phyloP scores from a whole-genome alignment of 495 filamentous ascomycete species.

The Tuber melanosporum region DNA sequence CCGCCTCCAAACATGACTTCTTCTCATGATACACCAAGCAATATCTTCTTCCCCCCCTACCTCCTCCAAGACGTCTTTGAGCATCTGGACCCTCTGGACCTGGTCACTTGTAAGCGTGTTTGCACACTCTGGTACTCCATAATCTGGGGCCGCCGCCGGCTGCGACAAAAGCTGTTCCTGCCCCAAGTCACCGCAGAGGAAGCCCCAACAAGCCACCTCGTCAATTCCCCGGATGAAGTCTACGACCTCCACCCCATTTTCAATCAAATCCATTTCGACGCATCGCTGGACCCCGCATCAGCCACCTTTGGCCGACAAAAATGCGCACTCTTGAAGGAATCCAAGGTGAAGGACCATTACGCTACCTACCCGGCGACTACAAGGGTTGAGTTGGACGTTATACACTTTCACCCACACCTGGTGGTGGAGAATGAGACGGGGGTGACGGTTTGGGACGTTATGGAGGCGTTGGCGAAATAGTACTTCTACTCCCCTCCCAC shows the following conservation, averaged over 20 bases:
- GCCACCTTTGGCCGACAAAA: constrained; percentile 21
- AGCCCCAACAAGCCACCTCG: not conserved
- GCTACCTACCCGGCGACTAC: constrained; percentile 21
- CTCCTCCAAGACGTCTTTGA: constrained; percentile 29
- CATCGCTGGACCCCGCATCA: constrained; percentile 3
- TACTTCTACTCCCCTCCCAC: constrained; percentile 12
- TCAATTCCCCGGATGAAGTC: not conserved
- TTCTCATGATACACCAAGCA: not conserved
- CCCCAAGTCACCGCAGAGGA: not conserved
- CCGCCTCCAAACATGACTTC: not conserved
- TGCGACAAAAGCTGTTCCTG: constrained; percentile 20
- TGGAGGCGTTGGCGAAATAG: constrained; percentile 24
- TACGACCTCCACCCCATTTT: constrained; percentile 30
- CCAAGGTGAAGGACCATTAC: constrained; percentile 10
- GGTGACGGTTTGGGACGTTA: constrained; percentile 30
- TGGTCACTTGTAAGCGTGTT: constrained; percentile 18
- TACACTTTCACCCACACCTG: constrained; percentile 28
- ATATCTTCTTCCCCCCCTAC: constrained; percentile 14
- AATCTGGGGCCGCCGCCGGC: constrained; percentile 20
- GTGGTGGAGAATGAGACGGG: constrained; percentile 21
- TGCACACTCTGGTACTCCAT: constrained; percentile 27
- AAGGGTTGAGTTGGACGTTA: constrained; percentile 13
- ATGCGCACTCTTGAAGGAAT: constrained; percentile 4
- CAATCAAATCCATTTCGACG: constrained; percentile 22
- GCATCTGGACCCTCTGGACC: constrained; percentile 14